phyloP scores from a whole-genome alignment of 257 asterid species.

The Solanum dulcamara region DNA sequence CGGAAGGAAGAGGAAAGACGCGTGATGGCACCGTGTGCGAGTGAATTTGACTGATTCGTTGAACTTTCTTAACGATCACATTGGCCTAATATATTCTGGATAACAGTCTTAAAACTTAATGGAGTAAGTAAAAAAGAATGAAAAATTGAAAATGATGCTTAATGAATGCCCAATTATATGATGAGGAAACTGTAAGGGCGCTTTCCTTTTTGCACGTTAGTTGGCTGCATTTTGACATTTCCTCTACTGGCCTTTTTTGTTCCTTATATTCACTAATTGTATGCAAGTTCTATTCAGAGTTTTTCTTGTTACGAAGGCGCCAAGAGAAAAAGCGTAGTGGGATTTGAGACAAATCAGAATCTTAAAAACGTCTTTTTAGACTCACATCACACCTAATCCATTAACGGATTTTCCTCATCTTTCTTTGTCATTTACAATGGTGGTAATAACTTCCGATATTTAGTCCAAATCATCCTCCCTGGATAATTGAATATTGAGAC shows the following conservation, averaged over 20 bases:
- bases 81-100: background rate
- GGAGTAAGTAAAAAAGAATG: background rate
- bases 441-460: too few species aligned
- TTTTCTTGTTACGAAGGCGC: background rate
- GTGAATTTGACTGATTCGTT: background rate
- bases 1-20: background rate
- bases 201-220: background rate
- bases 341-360: background rate
- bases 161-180: background rate
- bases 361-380: background rate
- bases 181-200: background rate
- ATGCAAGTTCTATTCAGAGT: background rate
- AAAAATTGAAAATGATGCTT: background rate
- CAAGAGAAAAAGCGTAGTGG: background rate
- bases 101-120: background rate
- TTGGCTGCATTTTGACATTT: background rate
- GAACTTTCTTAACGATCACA: background rate
- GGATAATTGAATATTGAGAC: too few species aligned
- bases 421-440: background rate
- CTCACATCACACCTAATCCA: background rate
- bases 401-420: background rate
- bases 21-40: background rate
- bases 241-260: background rate
- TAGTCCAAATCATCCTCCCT: too few species aligned
- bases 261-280: background rate